Evolutionary conservation across 495 filamentous ascomycete genomes (phyloP), one percentile per base, ranked within the genome.

Genomic region (Talaromyces thailandensis): DNA sequence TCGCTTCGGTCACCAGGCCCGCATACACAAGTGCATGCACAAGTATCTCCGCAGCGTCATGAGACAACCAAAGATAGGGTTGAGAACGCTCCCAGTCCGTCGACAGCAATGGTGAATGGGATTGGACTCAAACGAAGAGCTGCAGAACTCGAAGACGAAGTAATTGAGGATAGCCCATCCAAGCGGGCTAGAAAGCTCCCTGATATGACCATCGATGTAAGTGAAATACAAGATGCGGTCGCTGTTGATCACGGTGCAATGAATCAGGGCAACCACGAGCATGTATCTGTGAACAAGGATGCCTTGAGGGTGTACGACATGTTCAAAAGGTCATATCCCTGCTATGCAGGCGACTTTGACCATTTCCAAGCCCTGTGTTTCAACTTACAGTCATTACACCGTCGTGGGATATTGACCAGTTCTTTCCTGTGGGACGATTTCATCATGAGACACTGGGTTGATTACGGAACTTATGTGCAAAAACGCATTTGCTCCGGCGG

Each of bases 381-480:
- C 9, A 83, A 80, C 59, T 72, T 92, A 9, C 72, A 80, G 25
- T 68, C 72, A 24, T 74, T 87, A 21, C 67, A 76, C 14, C 66
- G 70, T 24, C 61, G 68, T 11, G 78, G 71, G 6, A 40, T 71
- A 18, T 61, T 86, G 26, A 62, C 76, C 24, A 73, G 77, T 35
- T 77, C 76, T 24, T 83, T 75, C 43, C 63, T 88, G 0, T 91
- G 84, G 71, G 88, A 92, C 68, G 88, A 92, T 62, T 88, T 88
- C 65, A 76, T 91, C 59, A 79, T 80, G 28, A 70, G 72, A 63
- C 69, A 81, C 63, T 66, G 75, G 31, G 61, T 70, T n/a, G 68
- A 73, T 7, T 82, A 79, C 35, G 68, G 70, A 3, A 58, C 53
- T 28, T 71, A 82, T 57, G 31, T 76, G 2, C 63, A 71, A 52